Evolutionary conservation across 2,329 filamentous ascomycete genomes (phyloP).

Genomic region (Calonectria naviculata): DNA sequence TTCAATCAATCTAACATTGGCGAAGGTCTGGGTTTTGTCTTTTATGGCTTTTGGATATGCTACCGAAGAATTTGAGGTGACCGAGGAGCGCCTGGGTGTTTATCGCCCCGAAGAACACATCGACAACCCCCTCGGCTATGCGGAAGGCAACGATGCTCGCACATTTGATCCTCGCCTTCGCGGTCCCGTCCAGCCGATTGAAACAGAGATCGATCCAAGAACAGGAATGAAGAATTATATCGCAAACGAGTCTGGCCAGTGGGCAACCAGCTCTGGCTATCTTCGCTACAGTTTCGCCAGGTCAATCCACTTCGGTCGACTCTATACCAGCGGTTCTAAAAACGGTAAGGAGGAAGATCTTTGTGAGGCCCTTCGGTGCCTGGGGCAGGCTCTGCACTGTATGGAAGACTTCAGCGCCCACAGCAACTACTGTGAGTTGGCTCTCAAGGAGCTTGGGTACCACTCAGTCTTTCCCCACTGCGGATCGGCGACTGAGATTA

Average conservation of each 20-base stretch:
- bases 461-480: slow-evolving; percentile 85
- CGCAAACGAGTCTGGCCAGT: slow-evolving; percentile 85
- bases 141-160: slow-evolving; percentile 86
- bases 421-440: slow-evolving; percentile 86
- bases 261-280: slow-evolving; percentile 91
- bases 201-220: slow-evolving; percentile 77
- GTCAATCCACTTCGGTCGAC: slow-evolving; percentile 80
- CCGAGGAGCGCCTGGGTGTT: slow-evolving; percentile 80
- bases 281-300: slow-evolving; percentile 80
- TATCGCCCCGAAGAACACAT: slow-evolving; percentile 83
- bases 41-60: slow-evolving; percentile 87
- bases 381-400: slow-evolving; percentile 81
- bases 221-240: slow-evolving; percentile 99
- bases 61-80: slow-evolving; percentile 88
- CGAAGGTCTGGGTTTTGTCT: slow-evolving; percentile 79
- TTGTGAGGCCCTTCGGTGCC: slow-evolving; percentile 81
- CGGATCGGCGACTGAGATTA: slow-evolving; percentile 74
- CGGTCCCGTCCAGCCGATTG: slow-evolving; percentile 77
- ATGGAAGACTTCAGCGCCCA: slow-evolving; percentile 85
- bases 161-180: slow-evolving; percentile 85
- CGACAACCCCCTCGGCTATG: slow-evolving; percentile 86
- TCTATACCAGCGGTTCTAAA: slow-evolving; percentile 76
- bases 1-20: background rate
- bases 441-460: slow-evolving; percentile 79
- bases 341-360: slow-evolving; percentile 79